Base-by-base conservation (phyloP, 2,329 filamentous ascomycete genomes). In the Fusarium citri region DNA sequence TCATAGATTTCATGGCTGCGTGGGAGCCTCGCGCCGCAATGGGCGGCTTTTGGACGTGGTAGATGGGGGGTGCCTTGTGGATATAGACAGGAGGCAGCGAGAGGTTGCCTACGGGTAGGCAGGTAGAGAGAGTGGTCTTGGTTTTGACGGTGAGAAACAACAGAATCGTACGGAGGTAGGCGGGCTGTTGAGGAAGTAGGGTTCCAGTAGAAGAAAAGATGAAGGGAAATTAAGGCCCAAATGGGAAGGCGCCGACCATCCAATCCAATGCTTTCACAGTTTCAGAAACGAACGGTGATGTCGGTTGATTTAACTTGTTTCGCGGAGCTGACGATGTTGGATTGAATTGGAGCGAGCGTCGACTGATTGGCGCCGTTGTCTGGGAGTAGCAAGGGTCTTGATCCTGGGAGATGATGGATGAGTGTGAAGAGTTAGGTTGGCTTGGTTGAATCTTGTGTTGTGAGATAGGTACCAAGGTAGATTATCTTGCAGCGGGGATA, bases 1-100 rank as follows among this genome's bases (percentile, higher is more conserved):
- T 88, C 83, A 84, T 83, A 68, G 78, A 78, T 72, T 81, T 83
- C 80, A 83, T 83, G 56, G 66, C 64, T 66, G 59, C 55, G 64
- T 60, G 71, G 64, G 57, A 46, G 59, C 54, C 51, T 74, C 54
- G 68, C 73, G 73, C 72, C 71, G 71, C 64, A 66, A 61, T 54
- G 60, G 61, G 62, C 68, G 69, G 45, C 56, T 69, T 43, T 28
- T 40, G 51, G 58, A 28, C 26, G 54, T 49, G 42, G 47, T 26
- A 50, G 42, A 47, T 28, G 45, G 55, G 55, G 40, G 48, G 41
- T 26, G 22, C 42, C 57, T 55, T 57, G 59, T 50, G 59, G 59
- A 62, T 57, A 58, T 50, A 58, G 59, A 62, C 61, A 62, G 64
- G 64, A 49, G 64, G 49, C 37, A 58, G 59, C 26, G 40, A 54